A percentile compares a stretch with the other conserved stretches of the same genome.
These are phyloP conservation scores for Leccinum griseonigrum DNA, from an alignment of 1,284 basidiomycete genomes.

Conservation along the genomic window DNA sequence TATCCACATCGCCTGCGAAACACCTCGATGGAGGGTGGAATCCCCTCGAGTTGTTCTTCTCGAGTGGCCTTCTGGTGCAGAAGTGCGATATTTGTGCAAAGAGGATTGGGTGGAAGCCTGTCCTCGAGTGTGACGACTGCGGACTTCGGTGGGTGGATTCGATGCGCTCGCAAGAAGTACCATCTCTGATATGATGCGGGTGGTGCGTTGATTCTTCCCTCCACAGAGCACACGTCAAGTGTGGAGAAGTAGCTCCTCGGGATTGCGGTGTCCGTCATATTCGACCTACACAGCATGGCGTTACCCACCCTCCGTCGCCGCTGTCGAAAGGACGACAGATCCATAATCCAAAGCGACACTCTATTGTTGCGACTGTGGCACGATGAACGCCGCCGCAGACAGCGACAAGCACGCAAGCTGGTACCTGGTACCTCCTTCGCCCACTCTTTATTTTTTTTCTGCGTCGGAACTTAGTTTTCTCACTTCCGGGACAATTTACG, in stretches of 20 bases:
- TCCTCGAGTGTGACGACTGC: constrained; percentile 88
- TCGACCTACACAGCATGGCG: constrained; percentile 32
- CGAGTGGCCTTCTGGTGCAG: constrained; percentile 60
- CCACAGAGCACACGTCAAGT: constrained; percentile 74
- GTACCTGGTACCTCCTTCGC: background rate
- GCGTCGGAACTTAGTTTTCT: constrained; percentile 6
- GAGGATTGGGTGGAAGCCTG: constrained; percentile 80
- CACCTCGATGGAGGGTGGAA: constrained; percentile 54
- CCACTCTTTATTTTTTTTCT: constrained; percentile 5
- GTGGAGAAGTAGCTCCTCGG: constrained; percentile 74
- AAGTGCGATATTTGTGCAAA: constrained; percentile 84
- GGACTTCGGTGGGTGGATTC: constrained; percentile 21
- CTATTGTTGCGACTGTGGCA: constrained; percentile 20
- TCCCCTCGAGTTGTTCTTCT: constrained; percentile 76
- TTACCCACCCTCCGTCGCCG: constrained; percentile 27
- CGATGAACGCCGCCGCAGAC: constrained; percentile 24
- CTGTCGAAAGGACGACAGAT: constrained; percentile 28
- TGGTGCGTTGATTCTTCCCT: constrained; percentile 13
- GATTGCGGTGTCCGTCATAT: constrained; percentile 64
- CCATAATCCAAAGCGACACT: constrained; percentile 30
- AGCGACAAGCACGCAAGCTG: constrained; percentile 15
- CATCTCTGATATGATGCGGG: constrained; percentile 16
- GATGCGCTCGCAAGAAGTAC: constrained; percentile 15
- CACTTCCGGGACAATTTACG: constrained; percentile 14
- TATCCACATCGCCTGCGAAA: constrained; percentile 30